Conservation (phyloP, 1,139 yeast genomes). For the Geotrichum histeridarum region DNA sequence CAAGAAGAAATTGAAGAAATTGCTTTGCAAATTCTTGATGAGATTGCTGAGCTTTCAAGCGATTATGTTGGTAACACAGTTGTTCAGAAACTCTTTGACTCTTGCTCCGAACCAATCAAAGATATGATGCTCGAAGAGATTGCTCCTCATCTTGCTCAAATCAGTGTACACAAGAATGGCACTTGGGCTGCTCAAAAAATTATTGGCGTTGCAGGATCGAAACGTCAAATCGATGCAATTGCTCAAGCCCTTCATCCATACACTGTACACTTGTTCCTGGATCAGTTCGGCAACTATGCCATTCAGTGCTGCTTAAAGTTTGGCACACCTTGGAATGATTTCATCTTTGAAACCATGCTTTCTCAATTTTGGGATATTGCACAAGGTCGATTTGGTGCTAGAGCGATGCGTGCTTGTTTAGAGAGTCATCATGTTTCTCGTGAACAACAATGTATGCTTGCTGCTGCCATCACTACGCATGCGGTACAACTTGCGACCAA, state of each 20-base stretch:
- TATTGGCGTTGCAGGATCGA: constrained; percentile 65
- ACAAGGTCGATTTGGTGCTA: constrained; percentile 87
- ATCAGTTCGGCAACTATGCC: constrained; percentile 95
- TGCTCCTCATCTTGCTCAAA: constrained; percentile 76
- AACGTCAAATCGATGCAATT: constrained; percentile 66
- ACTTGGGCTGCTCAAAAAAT: constrained; percentile 99
- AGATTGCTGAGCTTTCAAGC: constrained; percentile 83
- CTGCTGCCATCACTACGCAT: constrained; percentile 72
- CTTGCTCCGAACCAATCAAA: constrained; percentile 64
- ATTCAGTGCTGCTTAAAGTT: constrained; percentile 90
- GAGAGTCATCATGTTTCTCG: constrained; percentile 64
- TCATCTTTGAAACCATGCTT: constrained; percentile 78
- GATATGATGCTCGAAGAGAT: constrained; percentile 77
- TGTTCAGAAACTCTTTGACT: constrained; percentile 81
- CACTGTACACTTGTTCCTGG: constrained; percentile 80
- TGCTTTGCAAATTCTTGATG: constrained; percentile 79
- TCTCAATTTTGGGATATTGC: constrained; percentile 78
- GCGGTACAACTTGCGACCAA: constrained; percentile 78
- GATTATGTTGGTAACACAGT: constrained; percentile 95
- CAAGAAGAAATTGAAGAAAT: constrained; percentile 70
- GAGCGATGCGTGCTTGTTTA: constrained; percentile 88
- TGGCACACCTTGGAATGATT: constrained; percentile 83
- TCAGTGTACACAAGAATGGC: constrained; percentile 95
- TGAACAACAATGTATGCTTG: constrained; percentile 70
- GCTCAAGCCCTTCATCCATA: constrained; percentile 72